Conservation (phyloP, 2,329 filamentous ascomycete genomes). For the Colletotrichum australisinense region DNA sequence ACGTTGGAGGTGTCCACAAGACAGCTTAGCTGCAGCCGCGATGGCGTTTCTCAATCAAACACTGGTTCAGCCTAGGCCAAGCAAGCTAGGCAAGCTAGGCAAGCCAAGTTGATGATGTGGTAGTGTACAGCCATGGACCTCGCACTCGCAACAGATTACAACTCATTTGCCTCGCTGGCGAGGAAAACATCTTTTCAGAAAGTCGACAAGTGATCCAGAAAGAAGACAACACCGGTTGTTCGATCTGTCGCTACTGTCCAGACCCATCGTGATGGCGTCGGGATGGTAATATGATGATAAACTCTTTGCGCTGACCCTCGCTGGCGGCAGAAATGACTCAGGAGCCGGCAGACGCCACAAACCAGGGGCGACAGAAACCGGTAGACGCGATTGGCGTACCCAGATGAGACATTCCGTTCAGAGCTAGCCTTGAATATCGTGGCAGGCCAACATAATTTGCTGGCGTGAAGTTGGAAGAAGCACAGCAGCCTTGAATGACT, state of each 20-base stretch:
- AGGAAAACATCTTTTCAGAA: background rate
- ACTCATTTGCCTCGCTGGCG: background rate
- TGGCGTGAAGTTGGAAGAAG: background rate
- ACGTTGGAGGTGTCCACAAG: slow-evolving; percentile 1
- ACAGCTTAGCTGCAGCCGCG: slow-evolving; percentile 2
- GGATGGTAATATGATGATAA: background rate
- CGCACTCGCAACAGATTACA: background rate
- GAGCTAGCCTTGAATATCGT: background rate
- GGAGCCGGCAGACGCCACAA: slow-evolving; percentile 12
- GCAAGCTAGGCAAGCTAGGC: too few relatives aligned
- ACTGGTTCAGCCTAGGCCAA: background rate
- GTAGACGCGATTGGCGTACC: background rate
- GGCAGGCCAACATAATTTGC: background rate
- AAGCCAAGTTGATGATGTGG: background rate
- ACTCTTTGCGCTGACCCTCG: background rate
- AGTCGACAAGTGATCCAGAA: background rate
- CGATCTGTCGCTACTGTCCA: background rate
- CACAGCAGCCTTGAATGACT: background rate
- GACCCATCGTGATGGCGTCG: background rate
- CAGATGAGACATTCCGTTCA: background rate
- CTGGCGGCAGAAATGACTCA: background rate
- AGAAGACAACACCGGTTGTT: background rate
- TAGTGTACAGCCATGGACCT: background rate
- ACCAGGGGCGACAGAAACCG: background rate
- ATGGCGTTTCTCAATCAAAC: slow-evolving; percentile 18